A percentile compares a stretch with the other conserved stretches of the same genome.
These are phyloP conservation scores for Nemania diffusa DNA, from an alignment of 2,329 filamentous ascomycete genomes.

Conservation along the genomic window DNA sequence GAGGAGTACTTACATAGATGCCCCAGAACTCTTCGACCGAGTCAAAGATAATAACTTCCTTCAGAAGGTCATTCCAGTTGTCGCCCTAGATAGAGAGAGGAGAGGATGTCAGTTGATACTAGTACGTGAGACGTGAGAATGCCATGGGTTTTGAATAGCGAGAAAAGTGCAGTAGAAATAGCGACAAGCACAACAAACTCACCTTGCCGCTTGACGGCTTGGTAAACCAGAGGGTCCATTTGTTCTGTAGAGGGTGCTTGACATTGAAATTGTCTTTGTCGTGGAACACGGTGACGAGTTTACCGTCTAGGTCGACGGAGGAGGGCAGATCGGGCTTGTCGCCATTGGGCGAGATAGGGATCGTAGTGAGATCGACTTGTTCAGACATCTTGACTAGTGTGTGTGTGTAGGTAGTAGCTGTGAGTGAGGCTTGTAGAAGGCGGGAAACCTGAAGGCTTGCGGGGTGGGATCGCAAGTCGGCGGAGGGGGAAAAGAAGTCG, in stretches of 20 bases:
- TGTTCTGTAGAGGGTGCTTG: conserved; percentile 97
- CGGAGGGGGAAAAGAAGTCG: neutral
- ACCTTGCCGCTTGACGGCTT: conserved; percentile 98
- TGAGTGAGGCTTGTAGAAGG: neutral
- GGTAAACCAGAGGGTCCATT: conserved; percentile 99
- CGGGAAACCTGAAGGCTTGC: neutral
- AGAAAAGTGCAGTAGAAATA: neutral
- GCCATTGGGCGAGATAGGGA: conserved; percentile 73
- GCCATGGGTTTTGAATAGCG: neutral
- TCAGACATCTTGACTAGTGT: conserved; percentile 54
- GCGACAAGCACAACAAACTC: conserved; percentile 43
- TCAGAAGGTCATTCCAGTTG: conserved; percentile 98
- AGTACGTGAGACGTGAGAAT: too few species aligned
- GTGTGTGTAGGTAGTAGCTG: neutral
- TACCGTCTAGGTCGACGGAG: conserved; percentile 59
- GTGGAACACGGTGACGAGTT: conserved; percentile 94
- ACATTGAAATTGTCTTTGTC: conserved; percentile 99
- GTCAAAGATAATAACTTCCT: conserved; percentile 98
- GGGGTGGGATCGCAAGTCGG: conserved; percentile 8
- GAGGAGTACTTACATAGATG: conserved; percentile 80
- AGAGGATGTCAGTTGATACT: conserved; percentile 31
- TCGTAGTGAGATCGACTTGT: conserved; percentile 75
- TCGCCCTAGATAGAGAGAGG: conserved; percentile 72
- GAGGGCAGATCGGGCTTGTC: conserved; percentile 62
- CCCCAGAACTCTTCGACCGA: conserved; percentile 99